phyloP scores from a whole-genome alignment of 139 green algal species.

The Tetraselmis striata region DNA sequence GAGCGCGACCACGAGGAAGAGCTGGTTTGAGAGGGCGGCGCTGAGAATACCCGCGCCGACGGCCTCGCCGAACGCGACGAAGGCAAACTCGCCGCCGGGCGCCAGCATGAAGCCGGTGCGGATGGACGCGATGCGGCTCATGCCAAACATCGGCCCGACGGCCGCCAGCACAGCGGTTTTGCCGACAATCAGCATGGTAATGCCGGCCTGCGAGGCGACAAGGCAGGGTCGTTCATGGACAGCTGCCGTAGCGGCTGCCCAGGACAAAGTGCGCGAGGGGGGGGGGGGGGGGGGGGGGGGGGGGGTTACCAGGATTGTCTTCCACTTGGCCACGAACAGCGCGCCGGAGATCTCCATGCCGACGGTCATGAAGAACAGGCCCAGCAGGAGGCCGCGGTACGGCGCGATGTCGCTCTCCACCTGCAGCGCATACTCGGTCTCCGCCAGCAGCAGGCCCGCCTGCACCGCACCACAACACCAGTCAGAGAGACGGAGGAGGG shows the following conservation, averaged over 20 bases:
- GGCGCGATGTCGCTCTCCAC: conserved; percentile 97
- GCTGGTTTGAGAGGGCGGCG: conserved; percentile 59
- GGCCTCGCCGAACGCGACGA: conserved; percentile 92
- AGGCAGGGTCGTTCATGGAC: too few relatives aligned
- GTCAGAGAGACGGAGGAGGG: too few relatives aligned
- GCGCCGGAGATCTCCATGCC: conserved; percentile 60
- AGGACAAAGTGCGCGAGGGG: too few relatives aligned
- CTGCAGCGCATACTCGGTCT: conserved; percentile 97
- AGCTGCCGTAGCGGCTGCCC: too few relatives aligned
- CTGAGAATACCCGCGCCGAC: conserved; percentile 57
- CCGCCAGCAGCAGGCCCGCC: conserved; percentile 91
- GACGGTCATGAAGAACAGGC: conserved; percentile 99
- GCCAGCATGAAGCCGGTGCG: conserved; percentile 76
- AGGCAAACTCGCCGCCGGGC: conserved; percentile 98
- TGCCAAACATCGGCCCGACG: conserved; percentile 75
- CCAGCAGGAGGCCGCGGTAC: conserved; percentile 97
- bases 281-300: too few relatives aligned
- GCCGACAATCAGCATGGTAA: conserved; percentile 27
- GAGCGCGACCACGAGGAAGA: conserved; percentile 95
- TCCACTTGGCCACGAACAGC: conserved; percentile 46
- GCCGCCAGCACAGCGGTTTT: conserved; percentile 70
- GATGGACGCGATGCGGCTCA: conserved; percentile 58
- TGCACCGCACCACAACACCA: too few relatives aligned
- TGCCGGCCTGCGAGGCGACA: background rate
- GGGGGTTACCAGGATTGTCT: conserved; percentile 49